Base-by-base conservation (phyloP, 768 basidiomycete genomes). In the Cytidiella melzeri region DNA sequence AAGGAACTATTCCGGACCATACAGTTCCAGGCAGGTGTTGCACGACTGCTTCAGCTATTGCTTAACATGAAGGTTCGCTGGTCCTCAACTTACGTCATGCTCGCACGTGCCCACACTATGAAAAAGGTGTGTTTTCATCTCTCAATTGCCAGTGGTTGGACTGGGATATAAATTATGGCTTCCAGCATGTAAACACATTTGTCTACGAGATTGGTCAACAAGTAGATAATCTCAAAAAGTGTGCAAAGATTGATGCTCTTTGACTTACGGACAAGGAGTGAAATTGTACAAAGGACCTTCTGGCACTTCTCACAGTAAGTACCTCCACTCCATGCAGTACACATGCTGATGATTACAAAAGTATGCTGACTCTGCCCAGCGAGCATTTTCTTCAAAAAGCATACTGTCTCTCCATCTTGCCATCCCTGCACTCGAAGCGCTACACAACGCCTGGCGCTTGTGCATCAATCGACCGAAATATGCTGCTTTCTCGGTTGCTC, bases 21-120 rank as follows among this genome's bases (percentile, higher is more conserved):
- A 7, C 64, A 64, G 42, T 18, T 12, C 10, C 10, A 34, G 3
- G 36, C 19, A 5, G 43, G 41, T 7, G 34, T 53, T 1, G 24
- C 15, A 20, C 28, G 23, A 34, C 47, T 55, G 15, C 27, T 43
- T 1, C 43, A 55, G 10, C 57, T 67, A 1, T 30, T 67, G 5
- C 41, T 66, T 15, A 60, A 68, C 47, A 66, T 67, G 65, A 52
- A 50, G 4, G 61, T 67, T 5, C 43, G 60, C 5, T 70, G 69
- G 66, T 69, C 61, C 0, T 68, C 64, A 1, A 67, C 61, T 0
- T 67, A 57, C 46, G 41, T 61, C 10, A 67, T 69, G 67, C 36
- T 59, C 5, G 42, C 49, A 11, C 48, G 50, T 20, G 59, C 61
- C 11, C 40, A 56, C 18, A 36, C 25, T 3, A 11, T n/a, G 37